Evolutionary conservation across 331 rosid species (phyloP).

Genomic region (Rosa hybrid): DNA sequence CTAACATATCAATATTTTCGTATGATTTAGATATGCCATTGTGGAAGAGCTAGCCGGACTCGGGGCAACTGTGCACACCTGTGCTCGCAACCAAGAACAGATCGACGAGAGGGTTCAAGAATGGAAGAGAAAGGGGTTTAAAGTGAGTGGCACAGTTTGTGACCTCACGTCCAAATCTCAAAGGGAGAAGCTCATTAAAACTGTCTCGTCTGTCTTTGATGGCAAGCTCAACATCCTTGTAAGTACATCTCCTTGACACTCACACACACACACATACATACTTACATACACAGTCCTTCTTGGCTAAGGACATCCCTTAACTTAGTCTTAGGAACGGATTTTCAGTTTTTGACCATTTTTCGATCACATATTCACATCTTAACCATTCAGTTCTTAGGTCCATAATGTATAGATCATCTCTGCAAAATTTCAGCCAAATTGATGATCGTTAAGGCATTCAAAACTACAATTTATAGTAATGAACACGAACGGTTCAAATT

Average conservation of each 20-base stretch:
- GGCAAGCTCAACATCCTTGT: conserved; percentile 75
- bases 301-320: too few relatives aligned
- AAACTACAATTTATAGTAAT: too few relatives aligned
- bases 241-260: not conserved
- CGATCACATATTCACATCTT: too few relatives aligned
- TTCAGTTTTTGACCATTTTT: too few relatives aligned
- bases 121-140: conserved; percentile 54
- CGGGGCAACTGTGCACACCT: conserved; percentile 65
- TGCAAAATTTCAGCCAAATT: too few relatives aligned
- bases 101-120: conserved; percentile 47
- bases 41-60: conserved; percentile 67
- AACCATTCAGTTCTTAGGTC: too few relatives aligned
- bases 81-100: conserved; percentile 51
- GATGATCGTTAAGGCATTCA: too few relatives aligned
- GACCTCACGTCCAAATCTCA: conserved; percentile 37
- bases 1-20: not conserved
- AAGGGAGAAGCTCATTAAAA: conserved; percentile 42
- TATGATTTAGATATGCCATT: conserved; percentile 47
- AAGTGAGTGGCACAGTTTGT: conserved; percentile 60
- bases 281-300: too few relatives aligned
- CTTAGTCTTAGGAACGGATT: too few relatives aligned
- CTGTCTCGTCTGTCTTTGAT: conserved; percentile 38
- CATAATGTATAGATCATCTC: too few relatives aligned
- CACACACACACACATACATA: too few relatives aligned
- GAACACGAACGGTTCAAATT: too few relatives aligned